Percentiles rank a stretch among this genome's conserved stretches.
These are phyloP conservation scores for Entophlyctis helioformis DNA, from an alignment of 192 early-diverging fungal genomes.

Conservation along the genomic window DNA sequence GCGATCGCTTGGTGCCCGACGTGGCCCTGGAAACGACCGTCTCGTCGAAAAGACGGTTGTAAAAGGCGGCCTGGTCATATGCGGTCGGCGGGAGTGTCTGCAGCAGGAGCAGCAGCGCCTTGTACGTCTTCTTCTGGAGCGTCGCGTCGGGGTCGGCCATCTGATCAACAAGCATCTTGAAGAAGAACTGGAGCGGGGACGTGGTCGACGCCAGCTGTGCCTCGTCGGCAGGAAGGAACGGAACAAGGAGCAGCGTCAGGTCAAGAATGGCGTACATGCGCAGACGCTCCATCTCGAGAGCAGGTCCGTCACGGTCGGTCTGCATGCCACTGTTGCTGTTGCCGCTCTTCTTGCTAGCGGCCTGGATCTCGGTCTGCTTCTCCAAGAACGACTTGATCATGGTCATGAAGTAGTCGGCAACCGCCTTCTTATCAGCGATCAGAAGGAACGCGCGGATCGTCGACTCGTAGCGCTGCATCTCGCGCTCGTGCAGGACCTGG, in stretches of 20 bases:
- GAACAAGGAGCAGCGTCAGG: constrained; percentile 61
- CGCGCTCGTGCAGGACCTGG: constrained; percentile 30
- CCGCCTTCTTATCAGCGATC: constrained; percentile 30
- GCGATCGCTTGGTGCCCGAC: constrained; percentile 65
- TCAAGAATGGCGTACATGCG: constrained; percentile 82
- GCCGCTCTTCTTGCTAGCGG: constrained; percentile 32
- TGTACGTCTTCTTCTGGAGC: constrained; percentile 94
- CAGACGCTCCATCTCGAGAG: constrained; percentile 45
- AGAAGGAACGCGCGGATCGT: constrained; percentile 26
- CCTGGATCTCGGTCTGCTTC: constrained; percentile 20
- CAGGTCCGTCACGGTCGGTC: constrained; percentile 43
- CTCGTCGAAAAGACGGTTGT: constrained; percentile 45
- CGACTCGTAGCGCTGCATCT: constrained; percentile 24
- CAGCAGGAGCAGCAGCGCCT: constrained; percentile 45
- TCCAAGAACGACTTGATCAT: constrained; percentile 34
- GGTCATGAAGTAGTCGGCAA: constrained; percentile 33
- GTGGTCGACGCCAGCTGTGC: constrained; percentile 21
- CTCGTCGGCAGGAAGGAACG: constrained; percentile 45
- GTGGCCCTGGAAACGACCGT: constrained; percentile 56
- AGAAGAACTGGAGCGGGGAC: constrained; percentile 22
- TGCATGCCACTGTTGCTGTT: constrained; percentile 48
- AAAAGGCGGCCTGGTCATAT: constrained; percentile 40
- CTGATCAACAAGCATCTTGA: constrained; percentile 33
- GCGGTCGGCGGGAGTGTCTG: constrained; percentile 16
- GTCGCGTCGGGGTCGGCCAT: constrained; percentile 55